phyloP scores from a whole-genome alignment of 2,329 filamentous ascomycete genomes.

The Botrytis sinoallii region DNA sequence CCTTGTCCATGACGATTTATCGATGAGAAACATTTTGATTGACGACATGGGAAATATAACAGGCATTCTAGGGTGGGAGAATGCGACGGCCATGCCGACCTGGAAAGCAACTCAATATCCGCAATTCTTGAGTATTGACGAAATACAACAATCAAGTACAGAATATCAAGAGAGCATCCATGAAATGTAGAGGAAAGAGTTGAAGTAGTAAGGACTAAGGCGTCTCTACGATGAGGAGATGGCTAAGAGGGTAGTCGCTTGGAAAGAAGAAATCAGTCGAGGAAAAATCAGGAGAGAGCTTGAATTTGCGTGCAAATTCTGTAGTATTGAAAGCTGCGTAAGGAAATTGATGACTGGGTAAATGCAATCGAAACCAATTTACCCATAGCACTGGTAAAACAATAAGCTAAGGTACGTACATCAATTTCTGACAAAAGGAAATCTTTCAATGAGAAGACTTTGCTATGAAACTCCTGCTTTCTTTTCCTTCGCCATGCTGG shows the following conservation, averaged over 20 bases:
- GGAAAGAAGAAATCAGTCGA: not conserved
- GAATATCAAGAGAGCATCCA: not conserved
- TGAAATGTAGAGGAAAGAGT: not conserved
- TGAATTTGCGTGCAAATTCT: constrained; percentile 10
- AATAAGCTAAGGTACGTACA: not conserved
- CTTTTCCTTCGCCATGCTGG: constrained; percentile 6
- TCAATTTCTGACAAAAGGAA: not conserved
- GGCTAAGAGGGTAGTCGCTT: not conserved
- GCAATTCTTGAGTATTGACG: not conserved
- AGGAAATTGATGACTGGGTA: not conserved
- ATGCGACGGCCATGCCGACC: not conserved
- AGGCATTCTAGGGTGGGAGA: not conserved
- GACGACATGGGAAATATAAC: not conserved
- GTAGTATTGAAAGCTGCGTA: not conserved
- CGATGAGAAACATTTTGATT: constrained; percentile 7
- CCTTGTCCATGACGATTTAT: not conserved
- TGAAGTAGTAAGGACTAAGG: not conserved
- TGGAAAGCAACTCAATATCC: not conserved
- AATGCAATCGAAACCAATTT: not conserved
- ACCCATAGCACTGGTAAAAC: not conserved
- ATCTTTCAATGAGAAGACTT: not conserved
- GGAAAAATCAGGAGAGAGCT: not conserved
- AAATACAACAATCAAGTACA: not conserved
- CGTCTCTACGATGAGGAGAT: not conserved
- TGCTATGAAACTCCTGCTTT: not conserved